Evolutionary conservation across 1,139 yeast genomes (phyloP).

Genomic region (Candida gigantensis): DNA sequence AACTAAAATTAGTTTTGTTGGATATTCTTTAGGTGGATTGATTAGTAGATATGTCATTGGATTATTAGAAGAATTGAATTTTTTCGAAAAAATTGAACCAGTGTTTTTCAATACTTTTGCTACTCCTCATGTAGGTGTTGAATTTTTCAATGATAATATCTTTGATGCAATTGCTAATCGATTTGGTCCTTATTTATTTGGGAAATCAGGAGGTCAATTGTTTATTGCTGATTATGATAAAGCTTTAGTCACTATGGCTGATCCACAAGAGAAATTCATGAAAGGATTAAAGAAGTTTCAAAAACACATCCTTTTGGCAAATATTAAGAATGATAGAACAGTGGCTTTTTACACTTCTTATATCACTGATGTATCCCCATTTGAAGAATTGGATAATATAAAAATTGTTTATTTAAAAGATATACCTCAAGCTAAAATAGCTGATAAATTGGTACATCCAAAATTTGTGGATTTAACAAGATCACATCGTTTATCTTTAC

Average conservation of each 20-base stretch:
- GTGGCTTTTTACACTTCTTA: conserved; percentile 57
- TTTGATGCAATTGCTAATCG: conserved; percentile 52
- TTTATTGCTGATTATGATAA: conserved; percentile 53
- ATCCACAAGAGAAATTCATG: conserved; percentile 51
- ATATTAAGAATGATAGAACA: conserved; percentile 70
- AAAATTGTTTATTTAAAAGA: conserved; percentile 41
- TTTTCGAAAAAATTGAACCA: conserved; percentile 65
- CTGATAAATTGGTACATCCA: conserved; percentile 43
- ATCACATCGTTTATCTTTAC: conserved; percentile 20
- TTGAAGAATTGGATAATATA: conserved; percentile 43
- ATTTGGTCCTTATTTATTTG: conserved; percentile 65
- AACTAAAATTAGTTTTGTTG: conserved; percentile 42
- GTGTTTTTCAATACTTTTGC: conserved; percentile 78
- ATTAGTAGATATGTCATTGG: conserved; percentile 70
- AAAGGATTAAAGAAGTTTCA: conserved; percentile 60
- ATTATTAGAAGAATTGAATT: conserved; percentile 50
- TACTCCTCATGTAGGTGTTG: conserved; percentile 84
- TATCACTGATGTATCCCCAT: conserved; percentile 52
- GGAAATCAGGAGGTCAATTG: conserved; percentile 73
- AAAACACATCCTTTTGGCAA: conserved; percentile 63
- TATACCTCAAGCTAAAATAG: conserved; percentile 36
- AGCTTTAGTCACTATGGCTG: conserved; percentile 55
- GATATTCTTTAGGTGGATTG: conserved; percentile 47
- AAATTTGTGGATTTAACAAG: conserved; percentile 55
- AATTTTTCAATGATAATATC: conserved; percentile 43